phyloP scores from a whole-genome alignment of 768 basidiomycete genomes.

The Lactarius deliciosus region DNA sequence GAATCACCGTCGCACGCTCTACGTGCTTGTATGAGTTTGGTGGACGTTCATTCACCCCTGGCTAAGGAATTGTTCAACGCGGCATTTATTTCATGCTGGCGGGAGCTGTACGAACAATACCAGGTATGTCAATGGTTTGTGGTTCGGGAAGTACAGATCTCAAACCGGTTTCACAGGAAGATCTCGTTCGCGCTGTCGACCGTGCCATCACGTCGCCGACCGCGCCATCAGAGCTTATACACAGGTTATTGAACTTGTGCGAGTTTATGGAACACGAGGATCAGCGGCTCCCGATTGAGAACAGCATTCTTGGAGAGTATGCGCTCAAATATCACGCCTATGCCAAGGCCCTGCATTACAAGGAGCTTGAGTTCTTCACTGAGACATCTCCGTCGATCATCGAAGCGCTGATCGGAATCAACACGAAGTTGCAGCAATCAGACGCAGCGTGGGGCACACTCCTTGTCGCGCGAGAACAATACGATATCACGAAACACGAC shows the following conservation, averaged over 20 bases:
- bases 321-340: constrained; percentile 92
- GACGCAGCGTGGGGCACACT: constrained; percentile 98
- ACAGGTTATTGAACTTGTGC: constrained; percentile 87
- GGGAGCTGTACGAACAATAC: constrained; percentile 92
- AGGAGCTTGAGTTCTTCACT: constrained; percentile 94
- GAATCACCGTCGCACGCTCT: constrained; percentile 98
- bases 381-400: constrained; percentile 90
- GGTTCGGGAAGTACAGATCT: background rate
- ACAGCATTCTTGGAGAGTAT: constrained; percentile 89
- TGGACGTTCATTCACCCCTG: constrained; percentile 87
- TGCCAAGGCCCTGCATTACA: constrained; percentile 97
- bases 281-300: constrained; percentile 90
- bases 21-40: constrained; percentile 90
- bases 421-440: constrained; percentile 93
- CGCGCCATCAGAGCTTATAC: constrained; percentile 86
- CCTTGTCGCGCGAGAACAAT: constrained; percentile 83
- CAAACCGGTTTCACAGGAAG: constrained; percentile 59
- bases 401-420: constrained; percentile 93
- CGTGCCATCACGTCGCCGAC: constrained; percentile 73
- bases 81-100: constrained; percentile 97
- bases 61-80: constrained; percentile 97
- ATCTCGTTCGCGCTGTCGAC: constrained; percentile 89
- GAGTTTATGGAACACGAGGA: constrained; percentile 99
- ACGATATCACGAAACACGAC: constrained; percentile 89
- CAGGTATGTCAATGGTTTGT: constrained; percentile 55